These are phyloP conservation scores for Nakaseomyces bracarensis DNA, from an alignment of 1,139 yeast species.

Conservation along the genomic window DNA sequence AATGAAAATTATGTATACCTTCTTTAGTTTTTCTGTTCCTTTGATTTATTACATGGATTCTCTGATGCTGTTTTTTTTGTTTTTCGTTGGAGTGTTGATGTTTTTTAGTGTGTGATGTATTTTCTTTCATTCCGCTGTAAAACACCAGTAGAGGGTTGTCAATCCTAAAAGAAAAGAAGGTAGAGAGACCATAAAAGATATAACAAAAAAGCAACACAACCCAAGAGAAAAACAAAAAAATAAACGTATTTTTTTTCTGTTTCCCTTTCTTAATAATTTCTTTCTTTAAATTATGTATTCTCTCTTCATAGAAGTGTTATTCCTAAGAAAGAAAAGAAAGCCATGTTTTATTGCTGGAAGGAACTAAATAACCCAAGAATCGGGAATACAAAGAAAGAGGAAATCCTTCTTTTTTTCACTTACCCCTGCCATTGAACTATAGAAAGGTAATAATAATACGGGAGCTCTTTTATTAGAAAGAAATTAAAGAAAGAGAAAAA, in stretches of 20 bases:
- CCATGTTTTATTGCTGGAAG: constrained; percentile 1
- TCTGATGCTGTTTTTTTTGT: background rate
- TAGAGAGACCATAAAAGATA: background rate
- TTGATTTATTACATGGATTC: too few species aligned
- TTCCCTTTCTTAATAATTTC: background rate
- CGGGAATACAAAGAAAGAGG: background rate
- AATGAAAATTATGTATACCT: too few species aligned
- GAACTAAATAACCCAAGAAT: background rate
- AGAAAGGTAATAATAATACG: too few species aligned
- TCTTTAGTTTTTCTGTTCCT: too few species aligned
- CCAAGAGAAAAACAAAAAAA: background rate
- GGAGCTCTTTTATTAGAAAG: background rate
- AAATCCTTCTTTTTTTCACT: constrained; percentile 1
- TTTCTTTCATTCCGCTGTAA: background rate
- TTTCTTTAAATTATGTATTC: too few species aligned
- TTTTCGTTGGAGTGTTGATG: too few species aligned
- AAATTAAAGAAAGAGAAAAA: background rate
- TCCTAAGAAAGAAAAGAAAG: constrained; percentile 4
- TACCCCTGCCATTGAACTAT: background rate
- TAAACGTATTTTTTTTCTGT: background rate
- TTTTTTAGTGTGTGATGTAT: too few species aligned
- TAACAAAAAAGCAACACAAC: background rate
- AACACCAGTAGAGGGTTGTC: background rate
- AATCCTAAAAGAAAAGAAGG: background rate
- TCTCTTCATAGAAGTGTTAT: background rate